phyloP scores from a whole-genome alignment of 257 asterid species.

The Paulownia fortunei region DNA sequence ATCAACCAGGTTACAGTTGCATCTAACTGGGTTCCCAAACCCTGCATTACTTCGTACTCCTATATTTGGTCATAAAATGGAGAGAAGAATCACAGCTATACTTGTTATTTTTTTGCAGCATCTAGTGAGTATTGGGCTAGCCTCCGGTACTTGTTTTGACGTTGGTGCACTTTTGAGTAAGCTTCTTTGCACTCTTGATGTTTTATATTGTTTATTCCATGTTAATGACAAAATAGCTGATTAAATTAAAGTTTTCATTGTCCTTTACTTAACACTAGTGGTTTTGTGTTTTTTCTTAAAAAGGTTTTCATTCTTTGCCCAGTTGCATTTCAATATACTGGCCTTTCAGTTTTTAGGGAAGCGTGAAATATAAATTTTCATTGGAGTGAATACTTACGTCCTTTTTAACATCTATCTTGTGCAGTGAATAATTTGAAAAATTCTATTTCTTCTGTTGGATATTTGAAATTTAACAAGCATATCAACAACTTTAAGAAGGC shows the following conservation, averaged over 20 bases:
- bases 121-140: constrained; percentile 13
- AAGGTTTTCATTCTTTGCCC: neutral
- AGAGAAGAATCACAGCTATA: neutral
- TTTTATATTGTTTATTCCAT: neutral
- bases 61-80: neutral
- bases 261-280: neutral
- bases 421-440: constrained; percentile 55
- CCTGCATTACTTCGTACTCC: neutral
- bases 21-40: neutral
- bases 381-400: constrained; percentile 1
- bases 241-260: neutral
- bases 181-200: constrained; percentile 15
- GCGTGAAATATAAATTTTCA: neutral
- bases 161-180: constrained; percentile 37
- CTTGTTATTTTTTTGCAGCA: constrained; percentile 26
- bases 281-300: neutral
- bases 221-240: neutral
- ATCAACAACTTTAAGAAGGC: constrained; percentile 32
- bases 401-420: constrained; percentile 23
- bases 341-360: neutral
- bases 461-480: constrained; percentile 30
- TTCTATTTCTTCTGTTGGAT: constrained; percentile 35
- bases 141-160: constrained; percentile 23
- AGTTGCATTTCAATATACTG: neutral
- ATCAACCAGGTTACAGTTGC: neutral